Evolutionary conservation across 148 eudicot species (phyloP).

Genomic region (Chenopodium formosanum): DNA sequence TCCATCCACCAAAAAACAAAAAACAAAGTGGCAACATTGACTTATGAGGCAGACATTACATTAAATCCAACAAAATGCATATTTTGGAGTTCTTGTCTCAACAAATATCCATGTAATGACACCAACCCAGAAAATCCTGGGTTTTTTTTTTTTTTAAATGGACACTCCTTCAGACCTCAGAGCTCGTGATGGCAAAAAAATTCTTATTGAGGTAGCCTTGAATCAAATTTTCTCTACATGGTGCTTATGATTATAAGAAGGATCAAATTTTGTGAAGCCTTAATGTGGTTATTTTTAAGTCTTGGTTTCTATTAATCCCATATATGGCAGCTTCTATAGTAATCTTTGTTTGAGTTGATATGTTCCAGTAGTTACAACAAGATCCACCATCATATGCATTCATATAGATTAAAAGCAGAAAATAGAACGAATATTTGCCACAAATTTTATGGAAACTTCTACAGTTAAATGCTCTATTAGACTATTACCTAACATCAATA

Average conservation of each 20-base stretch:
- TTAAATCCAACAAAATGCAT: not conserved
- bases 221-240: not conserved
- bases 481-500: not conserved
- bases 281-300: not conserved
- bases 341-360: no score
- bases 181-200: not conserved
- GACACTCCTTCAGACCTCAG: not conserved
- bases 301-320: not conserved
- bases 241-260: no score
- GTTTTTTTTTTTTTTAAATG: not conserved
- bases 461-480: not conserved
- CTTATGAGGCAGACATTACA: not conserved
- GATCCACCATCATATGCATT: no score
- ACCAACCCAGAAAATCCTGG: not conserved
- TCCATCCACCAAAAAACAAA: not conserved
- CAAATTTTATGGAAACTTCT: not conserved
- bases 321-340: no score
- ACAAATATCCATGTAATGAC: not conserved
- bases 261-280: no score
- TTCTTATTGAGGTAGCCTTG: not conserved
- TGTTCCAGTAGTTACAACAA: no score
- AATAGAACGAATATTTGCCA: not conserved
- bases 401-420: not conserved
- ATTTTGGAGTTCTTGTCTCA: not conserved
- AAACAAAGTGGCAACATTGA: not conserved